Evolutionary conservation across 169 alveolate species (phyloP), one percentile per base, ranked within the genome.

Genomic region (Plasmodium yoelii): DNA sequence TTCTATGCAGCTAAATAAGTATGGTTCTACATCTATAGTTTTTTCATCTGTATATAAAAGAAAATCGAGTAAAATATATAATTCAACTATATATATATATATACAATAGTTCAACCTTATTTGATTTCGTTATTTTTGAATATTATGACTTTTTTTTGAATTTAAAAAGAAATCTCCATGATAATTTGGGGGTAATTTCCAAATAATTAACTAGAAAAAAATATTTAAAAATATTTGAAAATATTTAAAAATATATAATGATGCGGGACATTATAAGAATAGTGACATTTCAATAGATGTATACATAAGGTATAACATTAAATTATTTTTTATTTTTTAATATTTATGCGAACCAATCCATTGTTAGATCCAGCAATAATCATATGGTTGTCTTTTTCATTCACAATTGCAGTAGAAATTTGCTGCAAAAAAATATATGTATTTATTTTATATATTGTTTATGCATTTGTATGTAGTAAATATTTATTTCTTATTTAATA

Each of bases 361-460:
- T 80, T 80, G 26, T 72, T 80, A n/a, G 82, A 80, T 39, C 90
- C 90, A 18, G 90, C 90, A 60, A 80, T 65, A 22, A 80, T 80
- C 60, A 80, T 55, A 60, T 80, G 42, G 53, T 80, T 65, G 64
- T 51, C 72, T 44, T 60, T 80, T 65, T 46, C 90, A 69, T 80
- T 80, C 28, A 80, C 75, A 65, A 53, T 60, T n/a, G 82, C 90
- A 55, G 82, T 80, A 24, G 90, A 65, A 56, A 80, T 80, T 80
- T 80, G 90, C 90, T 80, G 60, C 24, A 80, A 19, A 44, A 60
- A 24, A 9, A 57, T 57, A 59, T 18, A 28, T 28, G 13, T n/a
- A 39, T 39, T 34, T 65, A 28, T 65, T n/a, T 28, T 7, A 65
- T 34, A 24, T 39, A 1, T 22, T 13, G 39, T n/a, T 12, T 42